Conservation (phyloP, 345 rosid genomes). For the Arabis hirsuta region DNA sequence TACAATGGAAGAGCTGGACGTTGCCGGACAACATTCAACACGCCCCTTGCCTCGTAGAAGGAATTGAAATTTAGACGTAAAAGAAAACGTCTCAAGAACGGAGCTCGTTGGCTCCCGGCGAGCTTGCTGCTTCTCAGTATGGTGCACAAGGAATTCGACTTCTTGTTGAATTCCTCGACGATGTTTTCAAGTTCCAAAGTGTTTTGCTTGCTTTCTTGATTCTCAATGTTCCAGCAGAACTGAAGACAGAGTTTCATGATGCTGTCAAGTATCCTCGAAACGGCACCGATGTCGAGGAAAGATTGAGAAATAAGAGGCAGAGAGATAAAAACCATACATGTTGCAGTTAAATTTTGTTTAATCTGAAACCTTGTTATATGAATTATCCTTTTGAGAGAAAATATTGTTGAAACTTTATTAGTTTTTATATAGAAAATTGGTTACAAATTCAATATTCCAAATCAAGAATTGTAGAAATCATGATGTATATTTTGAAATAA, state of each 20-base stretch:
- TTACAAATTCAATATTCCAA: too few species aligned
- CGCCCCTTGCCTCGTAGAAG: conserved; percentile 90
- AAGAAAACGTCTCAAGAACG: conserved; percentile 91
- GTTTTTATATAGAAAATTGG: too few species aligned
- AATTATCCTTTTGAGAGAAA: too few species aligned
- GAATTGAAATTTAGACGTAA: conserved; percentile 88
- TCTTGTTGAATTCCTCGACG: conserved; percentile 95
- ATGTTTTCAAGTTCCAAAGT: conserved; percentile 81
- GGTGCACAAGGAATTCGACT: conserved; percentile 88
- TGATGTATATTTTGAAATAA: too few species aligned
- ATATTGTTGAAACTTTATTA: too few species aligned
- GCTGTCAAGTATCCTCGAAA: conserved; percentile 91
- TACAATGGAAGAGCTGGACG: conserved; percentile 67
- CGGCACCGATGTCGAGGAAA: conserved; percentile 94
- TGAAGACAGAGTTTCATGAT: conserved; percentile 96
- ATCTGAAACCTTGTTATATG: too few species aligned
- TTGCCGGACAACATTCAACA: conserved; percentile 79
- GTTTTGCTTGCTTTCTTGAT: conserved; percentile 78
- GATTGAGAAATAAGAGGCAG: conserved; percentile 96
- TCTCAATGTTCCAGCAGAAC: conserved; percentile 97
- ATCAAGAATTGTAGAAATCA: too few species aligned
- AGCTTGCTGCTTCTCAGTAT: conserved; percentile 91
- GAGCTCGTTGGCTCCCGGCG: conserved; percentile 97
- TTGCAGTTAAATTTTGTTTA: too few species aligned
- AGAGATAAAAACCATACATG: conserved; percentile 57